Evolutionary conservation across 2,329 filamentous ascomycete genomes (phyloP).

Genomic region (Fusarium pseudonygamai): DNA sequence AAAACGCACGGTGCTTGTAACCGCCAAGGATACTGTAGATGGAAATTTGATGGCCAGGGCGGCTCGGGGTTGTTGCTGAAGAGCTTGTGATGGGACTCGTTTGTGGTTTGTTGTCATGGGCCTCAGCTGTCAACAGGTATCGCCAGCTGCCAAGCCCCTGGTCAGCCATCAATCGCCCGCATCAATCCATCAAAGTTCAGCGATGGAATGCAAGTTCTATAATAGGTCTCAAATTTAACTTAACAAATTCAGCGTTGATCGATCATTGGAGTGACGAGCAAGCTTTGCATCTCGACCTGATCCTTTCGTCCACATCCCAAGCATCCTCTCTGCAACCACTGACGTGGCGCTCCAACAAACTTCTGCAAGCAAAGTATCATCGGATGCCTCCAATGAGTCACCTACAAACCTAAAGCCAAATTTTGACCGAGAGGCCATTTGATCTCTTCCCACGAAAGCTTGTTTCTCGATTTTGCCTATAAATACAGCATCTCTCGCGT

Average conservation of each 20-base stretch:
- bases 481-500: neutral
- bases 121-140: neutral
- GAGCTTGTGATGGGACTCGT: neutral
- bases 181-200: neutral
- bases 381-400: neutral
- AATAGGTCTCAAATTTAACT: accelerated
- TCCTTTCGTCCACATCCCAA: neutral
- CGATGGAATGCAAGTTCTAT: neutral
- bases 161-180: neutral
- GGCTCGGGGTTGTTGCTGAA: neutral
- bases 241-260: neutral
- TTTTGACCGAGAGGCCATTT: neutral
- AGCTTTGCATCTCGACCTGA: neutral
- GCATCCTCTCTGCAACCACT: neutral
- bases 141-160: neutral
- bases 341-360: neutral
- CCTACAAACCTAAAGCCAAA: neutral
- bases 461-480: neutral
- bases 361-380: neutral
- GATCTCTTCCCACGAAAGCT: neutral
- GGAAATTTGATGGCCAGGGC: accelerated
- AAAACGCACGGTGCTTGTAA: accelerated
- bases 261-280: neutral
- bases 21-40: accelerated
- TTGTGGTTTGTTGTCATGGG: neutral